Conservation (phyloP, 108 stramenopile genomes). For the Thalassiosira profunda region DNA sequence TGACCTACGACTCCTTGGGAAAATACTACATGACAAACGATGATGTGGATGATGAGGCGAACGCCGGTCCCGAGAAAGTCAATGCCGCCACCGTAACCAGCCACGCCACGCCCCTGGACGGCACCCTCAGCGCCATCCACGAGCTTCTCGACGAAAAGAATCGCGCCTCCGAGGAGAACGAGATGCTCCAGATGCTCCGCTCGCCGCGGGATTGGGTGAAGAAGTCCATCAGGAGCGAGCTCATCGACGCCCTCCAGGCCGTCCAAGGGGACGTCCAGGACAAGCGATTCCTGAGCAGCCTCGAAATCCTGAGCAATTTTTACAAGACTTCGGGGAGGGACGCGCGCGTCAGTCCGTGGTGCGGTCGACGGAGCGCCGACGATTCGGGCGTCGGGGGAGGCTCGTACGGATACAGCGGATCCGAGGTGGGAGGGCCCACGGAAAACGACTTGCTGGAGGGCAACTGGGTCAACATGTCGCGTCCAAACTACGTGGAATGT, state of each 20-base stretch:
- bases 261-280: slow-evolving; percentile 40
- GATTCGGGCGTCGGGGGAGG: slow-evolving; percentile 14
- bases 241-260: slow-evolving; percentile 45
- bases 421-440: slow-evolving; percentile 34
- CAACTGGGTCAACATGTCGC: slow-evolving; percentile 82
- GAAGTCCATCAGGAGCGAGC: slow-evolving; percentile 40
- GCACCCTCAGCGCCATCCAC: slow-evolving; percentile 35
- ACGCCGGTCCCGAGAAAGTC: slow-evolving; percentile 1
- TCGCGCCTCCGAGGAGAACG: slow-evolving; percentile 38
- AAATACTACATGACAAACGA: slow-evolving; percentile 9
- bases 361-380: slow-evolving; percentile 21
- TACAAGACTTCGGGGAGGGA: slow-evolving; percentile 46
- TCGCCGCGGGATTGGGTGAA: slow-evolving; percentile 41
- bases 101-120: slow-evolving; percentile 30
- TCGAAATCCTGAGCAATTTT: slow-evolving; percentile 39
- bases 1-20: slow-evolving; percentile 14
- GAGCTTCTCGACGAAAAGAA: slow-evolving; percentile 47
- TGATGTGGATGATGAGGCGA: slow-evolving; percentile 7
- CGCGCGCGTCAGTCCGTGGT: slow-evolving; percentile 52
- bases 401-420: slow-evolving; percentile 24
- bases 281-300: slow-evolving; percentile 38
- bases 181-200: slow-evolving; percentile 49
- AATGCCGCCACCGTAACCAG: slow-evolving; percentile 13
- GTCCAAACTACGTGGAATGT: slow-evolving; percentile 75
- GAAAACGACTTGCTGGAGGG: slow-evolving; percentile 56